These are phyloP conservation scores for Peribolospora kevripleyi DNA, from an alignment of 768 basidiomycete genomes.

Conservation along the genomic window DNA sequence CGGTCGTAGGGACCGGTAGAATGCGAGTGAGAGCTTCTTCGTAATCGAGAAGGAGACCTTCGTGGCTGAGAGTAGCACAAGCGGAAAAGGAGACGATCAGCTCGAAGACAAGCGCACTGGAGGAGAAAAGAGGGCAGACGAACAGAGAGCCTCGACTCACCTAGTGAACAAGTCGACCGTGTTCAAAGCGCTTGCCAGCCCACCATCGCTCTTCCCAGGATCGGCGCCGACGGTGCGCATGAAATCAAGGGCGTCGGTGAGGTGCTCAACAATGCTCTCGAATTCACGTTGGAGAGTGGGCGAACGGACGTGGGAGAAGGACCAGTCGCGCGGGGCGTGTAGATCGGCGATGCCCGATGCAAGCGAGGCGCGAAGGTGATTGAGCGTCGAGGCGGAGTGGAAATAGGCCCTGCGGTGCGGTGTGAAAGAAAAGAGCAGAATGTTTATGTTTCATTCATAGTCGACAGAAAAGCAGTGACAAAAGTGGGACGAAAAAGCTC, in stretches of 20 bases:
- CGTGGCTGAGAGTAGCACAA: slow-evolving; percentile 33
- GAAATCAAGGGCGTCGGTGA: slow-evolving; percentile 83
- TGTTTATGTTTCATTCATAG: background rate
- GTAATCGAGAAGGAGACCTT: slow-evolving; percentile 75
- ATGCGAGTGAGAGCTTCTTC: slow-evolving; percentile 69
- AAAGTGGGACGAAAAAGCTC: slow-evolving; percentile 3
- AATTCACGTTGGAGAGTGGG: slow-evolving; percentile 47
- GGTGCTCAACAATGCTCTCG: slow-evolving; percentile 53
- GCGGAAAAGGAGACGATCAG: background rate
- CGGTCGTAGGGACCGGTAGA: slow-evolving; percentile 2
- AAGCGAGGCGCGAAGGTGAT: slow-evolving; percentile 68
- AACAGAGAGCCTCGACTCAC: slow-evolving; percentile 9
- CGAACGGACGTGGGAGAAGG: slow-evolving; percentile 70
- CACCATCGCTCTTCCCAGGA: slow-evolving; percentile 30
- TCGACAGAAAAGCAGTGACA: background rate
- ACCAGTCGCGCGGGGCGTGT: slow-evolving; percentile 52
- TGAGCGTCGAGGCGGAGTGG: slow-evolving; percentile 77
- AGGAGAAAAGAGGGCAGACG: background rate
- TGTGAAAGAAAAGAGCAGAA: background rate
- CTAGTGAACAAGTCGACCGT: slow-evolving; percentile 89
- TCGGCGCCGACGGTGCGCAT: slow-evolving; percentile 64
- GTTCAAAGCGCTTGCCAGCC: slow-evolving; percentile 45
- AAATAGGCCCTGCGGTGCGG: slow-evolving; percentile 53
- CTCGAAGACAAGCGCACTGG: background rate
- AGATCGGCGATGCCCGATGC: slow-evolving; percentile 58